These are phyloP conservation scores for Chamaecyparis obtusa DNA, from an alignment of 75 land plant genomes.

Conservation along the genomic window DNA sequence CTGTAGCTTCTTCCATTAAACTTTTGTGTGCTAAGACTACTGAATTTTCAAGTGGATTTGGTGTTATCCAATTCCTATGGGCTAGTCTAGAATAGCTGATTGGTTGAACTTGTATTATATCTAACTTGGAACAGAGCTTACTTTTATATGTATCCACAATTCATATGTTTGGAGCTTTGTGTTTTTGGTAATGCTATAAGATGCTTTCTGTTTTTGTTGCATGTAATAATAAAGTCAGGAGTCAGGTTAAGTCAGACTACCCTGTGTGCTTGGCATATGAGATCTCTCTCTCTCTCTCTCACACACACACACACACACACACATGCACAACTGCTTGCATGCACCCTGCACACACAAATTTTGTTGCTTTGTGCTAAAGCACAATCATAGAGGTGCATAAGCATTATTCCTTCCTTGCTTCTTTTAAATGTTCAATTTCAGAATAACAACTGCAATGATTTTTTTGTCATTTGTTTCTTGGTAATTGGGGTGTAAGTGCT, in stretches of 20 bases:
- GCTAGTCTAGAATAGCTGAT: neutral
- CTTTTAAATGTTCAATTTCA: neutral
- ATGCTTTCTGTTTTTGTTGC: neutral
- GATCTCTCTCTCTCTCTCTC: too few relatives aligned
- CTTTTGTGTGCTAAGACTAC: neutral
- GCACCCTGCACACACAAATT: neutral
- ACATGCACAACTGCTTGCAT: too few relatives aligned
- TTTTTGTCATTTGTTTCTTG: neutral
- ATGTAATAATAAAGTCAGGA: neutral
- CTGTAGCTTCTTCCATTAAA: neutral
- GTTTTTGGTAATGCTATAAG: neutral
- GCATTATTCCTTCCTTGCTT: neutral
- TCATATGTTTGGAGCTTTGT: neutral
- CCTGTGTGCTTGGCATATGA: too few relatives aligned
- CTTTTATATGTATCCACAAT: neutral
- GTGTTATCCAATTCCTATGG: neutral
- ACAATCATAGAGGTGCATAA: neutral
- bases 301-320: too few relatives aligned
- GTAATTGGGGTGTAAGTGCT: neutral
- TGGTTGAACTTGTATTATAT: neutral
- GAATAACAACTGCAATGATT: neutral
- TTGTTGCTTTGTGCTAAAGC: neutral
- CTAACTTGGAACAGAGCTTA: neutral
- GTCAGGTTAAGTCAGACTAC: too few relatives aligned
- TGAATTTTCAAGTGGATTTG: neutral